A percentile compares a stretch with the other conserved stretches of the same genome.
Evolutionary conservation across 2,329 filamentous ascomycete genomes (phyloP).

Genomic region (Beauveria brongniartii): DNA sequence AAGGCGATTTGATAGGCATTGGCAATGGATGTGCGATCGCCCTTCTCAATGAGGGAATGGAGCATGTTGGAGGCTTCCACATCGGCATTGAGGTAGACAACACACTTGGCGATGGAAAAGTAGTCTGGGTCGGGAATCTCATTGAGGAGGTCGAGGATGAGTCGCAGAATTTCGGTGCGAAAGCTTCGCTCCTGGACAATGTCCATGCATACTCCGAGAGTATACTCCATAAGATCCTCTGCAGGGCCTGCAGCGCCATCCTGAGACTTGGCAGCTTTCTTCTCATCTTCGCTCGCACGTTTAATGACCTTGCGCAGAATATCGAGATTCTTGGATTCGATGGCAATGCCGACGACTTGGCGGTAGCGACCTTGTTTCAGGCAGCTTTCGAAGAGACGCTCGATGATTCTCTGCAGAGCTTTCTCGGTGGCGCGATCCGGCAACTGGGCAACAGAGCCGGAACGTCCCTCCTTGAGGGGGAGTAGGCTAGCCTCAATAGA

Average conservation of each 20-base stretch:
- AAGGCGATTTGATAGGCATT: constrained; percentile 97
- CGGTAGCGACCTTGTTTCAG: constrained; percentile 79
- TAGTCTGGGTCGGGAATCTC: constrained; percentile 91
- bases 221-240: constrained; percentile 95
- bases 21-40: constrained; percentile 68
- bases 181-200: constrained; percentile 89
- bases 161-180: constrained; percentile 72
- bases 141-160: constrained; percentile 92
- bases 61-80: constrained; percentile 85
- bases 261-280: constrained; percentile 47
- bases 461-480: constrained; percentile 45
- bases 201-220: constrained; percentile 93
- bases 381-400: constrained; percentile 86
- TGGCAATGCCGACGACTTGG: constrained; percentile 92
- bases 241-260: constrained; percentile 51
- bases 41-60: constrained; percentile 69
- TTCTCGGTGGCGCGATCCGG: constrained; percentile 64
- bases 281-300: constrained; percentile 80
- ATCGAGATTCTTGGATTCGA: constrained; percentile 87
- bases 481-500: constrained; percentile 52
- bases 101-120: constrained; percentile 96
- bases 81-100: constrained; percentile 90
- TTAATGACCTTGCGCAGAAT: constrained; percentile 82
- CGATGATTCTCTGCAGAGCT: constrained; percentile 74
- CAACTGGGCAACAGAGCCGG: constrained; percentile 56